A percentile compares a stretch with the other conserved stretches of the same genome.
These are phyloP conservation scores for Phanerochaete sordida DNA, from an alignment of 768 basidiomycete species.

Conservation along the genomic window DNA sequence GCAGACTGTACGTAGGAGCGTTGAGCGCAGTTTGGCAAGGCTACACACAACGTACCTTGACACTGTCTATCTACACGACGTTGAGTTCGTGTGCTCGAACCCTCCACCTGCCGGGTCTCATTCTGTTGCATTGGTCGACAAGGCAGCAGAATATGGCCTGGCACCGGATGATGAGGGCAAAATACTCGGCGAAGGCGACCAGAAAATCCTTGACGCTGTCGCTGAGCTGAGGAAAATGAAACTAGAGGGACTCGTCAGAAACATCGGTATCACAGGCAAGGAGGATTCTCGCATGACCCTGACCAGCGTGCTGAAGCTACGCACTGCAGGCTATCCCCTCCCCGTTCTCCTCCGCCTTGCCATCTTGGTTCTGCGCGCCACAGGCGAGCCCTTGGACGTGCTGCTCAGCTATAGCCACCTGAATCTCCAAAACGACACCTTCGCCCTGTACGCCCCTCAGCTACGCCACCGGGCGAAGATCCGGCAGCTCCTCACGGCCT, in stretches of 20 bases:
- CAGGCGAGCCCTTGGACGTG: slow-evolving; percentile 70
- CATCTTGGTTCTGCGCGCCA: slow-evolving; percentile 62
- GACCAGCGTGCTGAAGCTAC: not conserved
- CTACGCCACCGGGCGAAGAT: slow-evolving; percentile 64
- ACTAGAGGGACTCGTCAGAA: slow-evolving; percentile 65
- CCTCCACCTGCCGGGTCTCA: slow-evolving; percentile 56
- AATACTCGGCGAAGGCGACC: slow-evolving; percentile 67
- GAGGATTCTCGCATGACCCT: not conserved
- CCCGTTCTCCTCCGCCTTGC: slow-evolving; percentile 83
- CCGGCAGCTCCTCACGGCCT: slow-evolving; percentile 68
- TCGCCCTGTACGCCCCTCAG: slow-evolving; percentile 50
- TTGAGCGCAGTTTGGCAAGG: slow-evolving; percentile 62
- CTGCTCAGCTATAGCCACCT: slow-evolving; percentile 82
- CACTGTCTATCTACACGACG: slow-evolving; percentile 78
- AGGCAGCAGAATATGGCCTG: slow-evolving; percentile 64
- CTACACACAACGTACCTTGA: slow-evolving; percentile 79
- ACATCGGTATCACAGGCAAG: slow-evolving; percentile 79
- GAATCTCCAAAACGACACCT: slow-evolving; percentile 66
- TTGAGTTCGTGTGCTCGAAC: slow-evolving; percentile 67
- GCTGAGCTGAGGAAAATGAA: slow-evolving; percentile 64
- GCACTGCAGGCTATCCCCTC: slow-evolving; percentile 65
- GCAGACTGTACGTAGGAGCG: slow-evolving; percentile 56
- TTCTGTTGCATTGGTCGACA: slow-evolving; percentile 45
- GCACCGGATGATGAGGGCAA: slow-evolving; percentile 50
- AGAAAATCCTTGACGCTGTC: slow-evolving; percentile 64